Base-by-base conservation (phyloP, 495 filamentous ascomycete species). In the Talaromyces stipitatus region DNA sequence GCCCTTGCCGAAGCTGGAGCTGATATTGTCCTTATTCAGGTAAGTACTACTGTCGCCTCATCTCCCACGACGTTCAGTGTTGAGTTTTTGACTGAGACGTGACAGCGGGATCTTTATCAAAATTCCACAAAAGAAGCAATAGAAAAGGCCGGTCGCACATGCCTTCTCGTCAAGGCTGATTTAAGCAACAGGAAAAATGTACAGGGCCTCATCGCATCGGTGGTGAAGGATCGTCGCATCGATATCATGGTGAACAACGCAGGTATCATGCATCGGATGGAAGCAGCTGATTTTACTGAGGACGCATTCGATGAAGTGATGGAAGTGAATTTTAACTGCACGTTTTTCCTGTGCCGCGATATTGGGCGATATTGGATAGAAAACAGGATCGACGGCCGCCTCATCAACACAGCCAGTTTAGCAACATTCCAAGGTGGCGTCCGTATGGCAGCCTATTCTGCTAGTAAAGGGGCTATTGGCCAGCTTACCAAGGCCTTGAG, bases 371-470 rank as follows among this genome's bases (percentile, higher is more conserved):
- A 53, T 51, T 61, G 18, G 60, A 56, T 20, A 27, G 36, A 24
- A 55, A 61, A 23, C 70, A 78, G 27, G 77, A 56, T 60, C 29
- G 16, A 48, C 14, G 54, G 38, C 12, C 12, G 20, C 41, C 11
- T 47, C 64, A 85, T 96, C 69, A 95, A 95, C 69, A 78, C 91
- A 60, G 89, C 85, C 12, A 85, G 80, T 0, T 77, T 95, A 9
- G 78, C 91, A 0, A 85, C 86, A 10, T 95, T 94, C 76, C 90
- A 94, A 62, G 89, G 89, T 38, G 90, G 89, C 0, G 66, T 92
- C 12, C 92, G 83, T 0, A 87, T 94, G 2, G 87, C 90, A 0
- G 90, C 89, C 1, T 95, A 95, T 69, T 84, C 90, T 3, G 88
- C 89, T 0, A 82, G 82, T 41, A 56, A 56, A 29, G 54, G 33